Base-by-base conservation (phyloP, 2,329 filamentous ascomycete genomes). In the Exophiala lecanii-corni region DNA sequence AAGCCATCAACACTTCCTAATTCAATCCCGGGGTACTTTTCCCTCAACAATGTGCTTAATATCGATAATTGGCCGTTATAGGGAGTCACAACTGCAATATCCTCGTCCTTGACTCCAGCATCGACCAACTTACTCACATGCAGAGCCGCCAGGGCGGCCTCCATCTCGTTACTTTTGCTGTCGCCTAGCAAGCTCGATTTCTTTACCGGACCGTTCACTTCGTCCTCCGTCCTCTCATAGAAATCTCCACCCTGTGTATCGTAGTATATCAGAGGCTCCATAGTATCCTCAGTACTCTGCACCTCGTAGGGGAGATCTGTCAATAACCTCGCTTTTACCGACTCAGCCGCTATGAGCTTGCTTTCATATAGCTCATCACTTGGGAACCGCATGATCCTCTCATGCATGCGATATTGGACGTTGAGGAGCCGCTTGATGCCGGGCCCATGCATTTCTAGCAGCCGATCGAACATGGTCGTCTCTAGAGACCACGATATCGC, bases 1-100 rank as follows among this genome's bases (percentile, higher is more conserved):
- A 98, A 98, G 2, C 91, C 92, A 64, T 98, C 92, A 2, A 98
- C 87, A 57, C 88, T 95, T 23, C 92, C 92, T n/a, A 98, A 73
- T 64, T 98, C 92, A 38, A 98, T 80, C 9, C 84, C 88, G 0
- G 85, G 84, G 57, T 84, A 94, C 28, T 73, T 70, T 47, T 92
- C 86, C 60, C 91, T 92, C 37, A 98, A 74, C 53, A 84, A 74
- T 26, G 74, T 70, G 9, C 88, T 82, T 39, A 97, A 71, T 9
- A 94, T 67, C 3, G 85, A 83, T 25, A 96, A 76, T 78, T 94
- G 92, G 10, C 87, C 92, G 67, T 96, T 97, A 68, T 98, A 98
- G 28, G 92, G 92, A 36, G 92, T 96, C 40, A 98, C 82, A 9
- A 97, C 82, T 1, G 91, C 92, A 57, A 98, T 89, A 59, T 96